Evolutionary conservation across 331 rosid genomes (phyloP).

Genomic region (Pyracantha coccinea): DNA sequence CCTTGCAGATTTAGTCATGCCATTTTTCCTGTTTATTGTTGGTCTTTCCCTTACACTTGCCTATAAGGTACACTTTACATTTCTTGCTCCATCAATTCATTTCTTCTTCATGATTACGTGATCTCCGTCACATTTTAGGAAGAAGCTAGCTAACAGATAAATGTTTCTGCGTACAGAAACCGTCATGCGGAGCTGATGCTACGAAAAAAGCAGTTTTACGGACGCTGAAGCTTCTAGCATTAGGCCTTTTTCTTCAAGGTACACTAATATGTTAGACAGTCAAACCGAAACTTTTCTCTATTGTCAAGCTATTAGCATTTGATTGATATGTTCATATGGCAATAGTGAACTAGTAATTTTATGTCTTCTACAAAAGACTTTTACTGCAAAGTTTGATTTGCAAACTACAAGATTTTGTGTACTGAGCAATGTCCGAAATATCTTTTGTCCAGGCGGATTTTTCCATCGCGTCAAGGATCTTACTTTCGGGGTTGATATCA

Average conservation of each 20-base stretch:
- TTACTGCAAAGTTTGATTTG: not conserved
- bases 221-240: conserved; percentile 59
- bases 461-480: conserved; percentile 68
- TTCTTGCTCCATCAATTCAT: not conserved
- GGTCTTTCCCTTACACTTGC: conserved; percentile 85
- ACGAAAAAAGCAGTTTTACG: conserved; percentile 60
- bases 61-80: conserved; percentile 50
- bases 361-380: too few relatives aligned
- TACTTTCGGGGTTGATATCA: conserved; percentile 76
- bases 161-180: conserved; percentile 33
- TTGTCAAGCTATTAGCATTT: not conserved
- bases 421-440: not conserved
- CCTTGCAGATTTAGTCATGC: conserved; percentile 94
- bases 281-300: too few relatives aligned
- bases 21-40: conserved; percentile 88
- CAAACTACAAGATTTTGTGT: not conserved
- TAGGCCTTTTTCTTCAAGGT: conserved; percentile 97
- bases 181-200: conserved; percentile 49
- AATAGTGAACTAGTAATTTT: too few relatives aligned
- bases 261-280: not conserved
- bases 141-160: not conserved
- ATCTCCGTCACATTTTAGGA: not conserved
- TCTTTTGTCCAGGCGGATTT: conserved; percentile 61
- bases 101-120: too few relatives aligned
- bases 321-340: not conserved